Evolutionary conservation across 23 red algal genomes (phyloP), one percentile per base, ranked within the genome.

Genomic region (Agarophyton chilense): DNA sequence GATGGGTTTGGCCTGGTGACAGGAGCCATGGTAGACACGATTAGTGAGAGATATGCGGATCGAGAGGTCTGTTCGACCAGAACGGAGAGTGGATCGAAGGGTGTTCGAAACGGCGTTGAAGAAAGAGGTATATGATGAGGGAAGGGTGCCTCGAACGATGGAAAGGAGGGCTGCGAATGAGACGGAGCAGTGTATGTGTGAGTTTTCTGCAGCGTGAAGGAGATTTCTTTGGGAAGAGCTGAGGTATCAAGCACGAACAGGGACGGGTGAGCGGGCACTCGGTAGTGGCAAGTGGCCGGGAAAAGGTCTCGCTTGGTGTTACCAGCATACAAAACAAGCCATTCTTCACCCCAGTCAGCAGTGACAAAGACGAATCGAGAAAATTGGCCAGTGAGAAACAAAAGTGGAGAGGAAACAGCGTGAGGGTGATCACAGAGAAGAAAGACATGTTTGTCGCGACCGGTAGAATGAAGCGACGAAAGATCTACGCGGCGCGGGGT

Each of bases 181-280:
- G 60, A 47, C 17, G 49, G 42, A 9, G 61, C 40, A 22, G 64
- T 5, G n/a, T 63, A 9, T n/a, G 1, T 28, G 25, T 61, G 32
- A 2, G 41, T 32, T 5, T 25, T 22, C 31, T 58, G 76, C 31
- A 80, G 6, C 47, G 76, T 43, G 29, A 80, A 39, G 40, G 49
- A 32, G 26, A 71, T 74, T 11, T 21, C 33, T 1, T n/a, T 10
- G 21, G 42, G 12, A 35, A 71, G 41, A 36, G 24, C 10, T 34
- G 42, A 18, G 2, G 42, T 45, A 24, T 86, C 82, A 2, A 86
- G 65, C 19, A 86, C 40, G 24, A 70, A 86, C 60, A 86, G 35
- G 10, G 82, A 14, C 8, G 82, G 82, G n/a, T 24, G 16, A 9
- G 43, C 28, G 21, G 42, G 82, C 28, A 43, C 28, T 13, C 82